Evolutionary conservation across 192 early-diverging fungal species (phyloP).

Genomic region (Bifiguratus adelaidae): DNA sequence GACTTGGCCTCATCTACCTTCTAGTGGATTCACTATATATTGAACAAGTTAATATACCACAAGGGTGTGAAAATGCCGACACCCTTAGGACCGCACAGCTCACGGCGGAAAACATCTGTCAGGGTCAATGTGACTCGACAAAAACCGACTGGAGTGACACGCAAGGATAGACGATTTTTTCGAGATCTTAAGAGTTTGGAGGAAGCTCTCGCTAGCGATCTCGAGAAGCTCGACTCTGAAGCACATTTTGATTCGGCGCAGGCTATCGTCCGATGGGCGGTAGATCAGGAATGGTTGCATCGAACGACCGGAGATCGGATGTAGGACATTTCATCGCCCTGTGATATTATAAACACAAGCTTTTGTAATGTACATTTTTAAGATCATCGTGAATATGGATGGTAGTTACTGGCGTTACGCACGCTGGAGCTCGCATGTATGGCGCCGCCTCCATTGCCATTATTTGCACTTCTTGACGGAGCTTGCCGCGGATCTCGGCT

Average conservation of each 20-base stretch:
- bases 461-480: conserved; percentile 6
- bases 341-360: not conserved
- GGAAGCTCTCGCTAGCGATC: no score
- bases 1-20: not conserved
- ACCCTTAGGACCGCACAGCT: not conserved
- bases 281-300: no score
- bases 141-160: not conserved
- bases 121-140: not conserved
- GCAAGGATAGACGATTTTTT: not conserved
- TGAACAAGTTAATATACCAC: conserved; percentile 28
- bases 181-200: no score
- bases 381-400: conserved; percentile 21
- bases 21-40: conserved; percentile 38
- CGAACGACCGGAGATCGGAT: no score
- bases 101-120: not conserved
- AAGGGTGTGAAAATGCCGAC: conserved; percentile 14
- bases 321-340: no score
- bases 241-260: no score
- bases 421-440: conserved; percentile 23
- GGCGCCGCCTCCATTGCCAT: conserved; percentile 13
- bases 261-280: no score
- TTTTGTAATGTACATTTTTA: not conserved
- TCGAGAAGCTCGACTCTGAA: no score
- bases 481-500: conserved; percentile 6
- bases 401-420: conserved; percentile 23